Conservation (phyloP, 2,329 filamentous ascomycete genomes). For the Kalmusia sp. region DNA sequence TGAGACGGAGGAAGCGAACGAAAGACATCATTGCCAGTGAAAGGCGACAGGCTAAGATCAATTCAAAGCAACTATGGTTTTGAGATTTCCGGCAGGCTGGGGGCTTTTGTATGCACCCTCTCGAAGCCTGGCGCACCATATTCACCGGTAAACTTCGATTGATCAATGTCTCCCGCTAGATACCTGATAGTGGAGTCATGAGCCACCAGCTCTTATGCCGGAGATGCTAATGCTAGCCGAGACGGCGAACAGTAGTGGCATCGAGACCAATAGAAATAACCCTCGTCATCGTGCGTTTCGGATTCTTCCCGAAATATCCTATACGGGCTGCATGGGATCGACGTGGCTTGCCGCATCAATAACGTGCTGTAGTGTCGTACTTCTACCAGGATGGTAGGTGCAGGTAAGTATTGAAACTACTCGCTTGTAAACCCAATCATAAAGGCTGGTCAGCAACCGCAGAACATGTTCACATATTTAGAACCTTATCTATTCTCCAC, state of each 20-base stretch:
- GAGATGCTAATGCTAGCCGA: no score
- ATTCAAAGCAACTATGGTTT: not conserved
- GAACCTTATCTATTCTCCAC: not conserved
- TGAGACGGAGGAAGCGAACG: conserved; percentile 31
- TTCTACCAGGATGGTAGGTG: not conserved
- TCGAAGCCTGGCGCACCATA: not conserved
- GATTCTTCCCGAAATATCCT: not conserved
- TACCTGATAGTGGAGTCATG: not conserved
- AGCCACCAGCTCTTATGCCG: not conserved
- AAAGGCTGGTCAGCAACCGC: not conserved
- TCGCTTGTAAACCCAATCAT: conserved; percentile 2
- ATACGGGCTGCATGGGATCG: not conserved
- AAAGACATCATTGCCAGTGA: conserved; percentile 27
- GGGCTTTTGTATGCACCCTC: conserved; percentile 18
- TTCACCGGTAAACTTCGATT: not conserved
- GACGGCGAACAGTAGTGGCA: not conserved
- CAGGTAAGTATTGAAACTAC: not conserved
- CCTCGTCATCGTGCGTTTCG: not conserved
- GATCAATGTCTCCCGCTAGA: not conserved
- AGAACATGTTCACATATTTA: not conserved
- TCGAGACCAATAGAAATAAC: not conserved
- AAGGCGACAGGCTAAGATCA: conserved; percentile 2
- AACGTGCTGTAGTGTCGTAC: not conserved
- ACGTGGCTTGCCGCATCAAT: not conserved
- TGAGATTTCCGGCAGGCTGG: not conserved